Evolutionary conservation across 305 asterid species (phyloP).

Genomic region (Fraxinus ornus): DNA sequence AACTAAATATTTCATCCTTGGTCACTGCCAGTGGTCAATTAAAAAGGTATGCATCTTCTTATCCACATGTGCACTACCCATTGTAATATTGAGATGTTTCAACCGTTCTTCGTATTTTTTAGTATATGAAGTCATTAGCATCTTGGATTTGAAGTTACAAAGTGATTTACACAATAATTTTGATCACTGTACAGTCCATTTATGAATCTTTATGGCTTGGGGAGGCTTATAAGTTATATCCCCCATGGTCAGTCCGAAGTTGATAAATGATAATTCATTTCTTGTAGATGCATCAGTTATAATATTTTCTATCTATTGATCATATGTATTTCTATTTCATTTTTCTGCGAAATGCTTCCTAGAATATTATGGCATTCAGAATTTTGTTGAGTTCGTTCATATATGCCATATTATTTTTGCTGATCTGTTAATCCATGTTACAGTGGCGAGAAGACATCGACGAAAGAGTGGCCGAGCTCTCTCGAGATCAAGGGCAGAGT

Average conservation of each 20-base stretch:
- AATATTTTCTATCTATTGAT: background rate
- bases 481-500: constrained; percentile 97
- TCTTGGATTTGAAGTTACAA: background rate
- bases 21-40: constrained; percentile 58
- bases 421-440: constrained; percentile 26
- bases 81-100: constrained; percentile 1
- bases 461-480: constrained; percentile 77
- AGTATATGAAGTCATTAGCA: background rate
- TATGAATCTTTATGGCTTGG: background rate
- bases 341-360: background rate
- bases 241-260: background rate
- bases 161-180: background rate
- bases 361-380: background rate
- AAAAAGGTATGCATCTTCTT: constrained; percentile 54
- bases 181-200: background rate
- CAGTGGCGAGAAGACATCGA: constrained; percentile 94
- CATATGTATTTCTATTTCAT: background rate
- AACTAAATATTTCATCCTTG: constrained; percentile 60
- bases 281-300: background rate
- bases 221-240: background rate
- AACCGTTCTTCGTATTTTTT: background rate
- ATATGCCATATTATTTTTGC: constrained; percentile 12
- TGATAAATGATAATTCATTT: background rate
- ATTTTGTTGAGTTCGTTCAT: background rate
- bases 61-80: background rate